Conservation (phyloP, 1,284 basidiomycete species). For the Austroboletus novae-zelandiae region DNA sequence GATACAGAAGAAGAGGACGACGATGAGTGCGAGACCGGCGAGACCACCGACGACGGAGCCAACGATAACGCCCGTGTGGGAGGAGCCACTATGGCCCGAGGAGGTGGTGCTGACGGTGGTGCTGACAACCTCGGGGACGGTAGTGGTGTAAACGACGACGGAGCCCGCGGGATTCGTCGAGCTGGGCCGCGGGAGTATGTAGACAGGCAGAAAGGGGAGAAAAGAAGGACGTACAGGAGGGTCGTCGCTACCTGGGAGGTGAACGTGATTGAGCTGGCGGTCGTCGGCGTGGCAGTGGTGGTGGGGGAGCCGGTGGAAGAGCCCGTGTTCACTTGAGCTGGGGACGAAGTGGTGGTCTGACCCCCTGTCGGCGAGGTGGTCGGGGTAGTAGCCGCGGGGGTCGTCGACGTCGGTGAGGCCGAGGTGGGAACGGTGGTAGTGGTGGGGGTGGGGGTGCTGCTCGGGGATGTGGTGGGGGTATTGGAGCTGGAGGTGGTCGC, state of each 20-base stretch:
- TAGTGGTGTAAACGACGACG: constrained; percentile 16
- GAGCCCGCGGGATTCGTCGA: constrained; percentile 25
- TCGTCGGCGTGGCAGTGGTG: background rate
- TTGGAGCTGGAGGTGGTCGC: constrained; percentile 1
- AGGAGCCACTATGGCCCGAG: background rate
- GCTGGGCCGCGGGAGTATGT: constrained; percentile 10
- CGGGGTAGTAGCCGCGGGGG: background rate
- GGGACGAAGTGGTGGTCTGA: background rate
- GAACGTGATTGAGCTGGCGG: constrained; percentile 2
- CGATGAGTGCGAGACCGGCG: constrained; percentile 14
- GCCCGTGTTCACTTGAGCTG: background rate
- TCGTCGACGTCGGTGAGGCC: background rate
- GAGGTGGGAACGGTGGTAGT: constrained; percentile 3
- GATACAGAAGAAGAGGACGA: constrained; percentile 24
- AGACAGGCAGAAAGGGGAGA: background rate
- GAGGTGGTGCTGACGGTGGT: constrained; percentile 2
- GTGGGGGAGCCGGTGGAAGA: background rate
- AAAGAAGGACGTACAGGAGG: constrained; percentile 9
- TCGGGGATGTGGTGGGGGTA: background rate
- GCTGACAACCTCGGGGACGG: constrained; percentile 14
- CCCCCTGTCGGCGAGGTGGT: background rate
- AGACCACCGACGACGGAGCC: constrained; percentile 32
- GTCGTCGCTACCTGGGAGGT: constrained; percentile 18
- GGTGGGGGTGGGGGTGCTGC: background rate
- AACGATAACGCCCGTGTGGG: constrained; percentile 25